These are phyloP conservation scores for Cadophora gregata DNA, from an alignment of 2,329 filamentous ascomycete species.

Conservation along the genomic window DNA sequence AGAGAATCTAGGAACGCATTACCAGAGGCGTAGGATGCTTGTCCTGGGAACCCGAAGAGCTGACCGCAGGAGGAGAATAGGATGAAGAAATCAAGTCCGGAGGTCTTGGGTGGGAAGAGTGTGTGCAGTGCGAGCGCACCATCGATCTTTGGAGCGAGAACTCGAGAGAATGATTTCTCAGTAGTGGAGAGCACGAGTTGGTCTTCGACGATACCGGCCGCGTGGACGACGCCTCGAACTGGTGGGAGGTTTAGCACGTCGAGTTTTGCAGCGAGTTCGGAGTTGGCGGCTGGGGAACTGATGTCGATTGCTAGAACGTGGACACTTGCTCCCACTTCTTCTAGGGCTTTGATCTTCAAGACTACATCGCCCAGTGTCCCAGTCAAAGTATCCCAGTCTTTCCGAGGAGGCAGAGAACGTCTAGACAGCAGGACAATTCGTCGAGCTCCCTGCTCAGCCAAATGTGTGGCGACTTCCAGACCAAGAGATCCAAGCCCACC, in stretches of 20 bases:
- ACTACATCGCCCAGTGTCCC: conserved; percentile 26
- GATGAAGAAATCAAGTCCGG: conserved; percentile 41
- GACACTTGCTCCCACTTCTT: conserved; percentile 6
- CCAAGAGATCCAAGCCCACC: conserved; percentile 51
- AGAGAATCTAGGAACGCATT: conserved; percentile 49
- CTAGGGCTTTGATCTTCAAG: neutral
- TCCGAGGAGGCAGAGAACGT: conserved; percentile 46
- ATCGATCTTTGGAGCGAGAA: conserved; percentile 45
- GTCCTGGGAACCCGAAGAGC: conserved; percentile 44
- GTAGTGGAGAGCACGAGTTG: conserved; percentile 46
- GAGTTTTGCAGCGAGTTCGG: conserved; percentile 30
- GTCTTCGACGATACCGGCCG: conserved; percentile 48
- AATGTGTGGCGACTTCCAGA: conserved; percentile 46
- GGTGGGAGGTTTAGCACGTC: conserved; percentile 47
- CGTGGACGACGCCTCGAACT: conserved; percentile 50
- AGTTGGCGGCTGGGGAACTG: neutral
- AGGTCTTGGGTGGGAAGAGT: conserved; percentile 37
- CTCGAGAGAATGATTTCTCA: conserved; percentile 39
- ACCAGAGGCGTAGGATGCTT: conserved; percentile 53
- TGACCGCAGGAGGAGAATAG: conserved; percentile 39
- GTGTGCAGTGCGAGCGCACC: conserved; percentile 43
- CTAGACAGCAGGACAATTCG: conserved; percentile 50
- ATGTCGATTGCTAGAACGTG: conserved; percentile 7
- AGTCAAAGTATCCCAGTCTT: conserved; percentile 40
- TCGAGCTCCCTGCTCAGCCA: conserved; percentile 49